Evolutionary conservation across 2,329 filamentous ascomycete species (phyloP).

Genomic region (Botrytis aclada): DNA sequence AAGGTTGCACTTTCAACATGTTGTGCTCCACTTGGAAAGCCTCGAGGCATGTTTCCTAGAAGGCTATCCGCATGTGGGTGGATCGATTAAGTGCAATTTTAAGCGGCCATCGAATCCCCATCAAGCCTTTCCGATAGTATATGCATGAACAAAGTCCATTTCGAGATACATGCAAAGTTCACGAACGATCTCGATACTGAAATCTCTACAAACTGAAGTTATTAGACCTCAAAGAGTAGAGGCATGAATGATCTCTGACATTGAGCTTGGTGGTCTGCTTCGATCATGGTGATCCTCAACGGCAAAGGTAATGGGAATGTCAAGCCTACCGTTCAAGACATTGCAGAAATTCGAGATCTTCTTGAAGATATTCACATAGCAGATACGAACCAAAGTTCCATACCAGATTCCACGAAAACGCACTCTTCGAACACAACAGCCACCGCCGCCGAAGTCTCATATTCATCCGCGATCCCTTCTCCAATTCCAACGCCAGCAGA

Average conservation of each 20-base stretch:
- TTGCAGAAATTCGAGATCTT: background rate
- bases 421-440: background rate
- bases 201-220: background rate
- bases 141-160: background rate
- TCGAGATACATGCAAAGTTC: background rate
- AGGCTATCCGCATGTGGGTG: background rate
- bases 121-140: background rate
- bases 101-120: background rate
- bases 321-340: background rate
- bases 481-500: slow-evolving; percentile 12
- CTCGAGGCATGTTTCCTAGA: background rate
- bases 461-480: background rate
- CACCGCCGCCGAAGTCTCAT: too few species aligned
- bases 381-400: background rate
- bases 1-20: background rate
- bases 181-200: background rate
- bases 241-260: background rate
- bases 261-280: background rate
- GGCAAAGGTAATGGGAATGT: background rate
- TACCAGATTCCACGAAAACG: background rate
- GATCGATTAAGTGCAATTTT: background rate
- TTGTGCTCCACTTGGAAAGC: background rate
- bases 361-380: background rate
- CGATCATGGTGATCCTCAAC: background rate
- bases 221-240: background rate